These are phyloP conservation scores for Phallus indusiatus DNA, from an alignment of 768 basidiomycete species.

Conservation along the genomic window DNA sequence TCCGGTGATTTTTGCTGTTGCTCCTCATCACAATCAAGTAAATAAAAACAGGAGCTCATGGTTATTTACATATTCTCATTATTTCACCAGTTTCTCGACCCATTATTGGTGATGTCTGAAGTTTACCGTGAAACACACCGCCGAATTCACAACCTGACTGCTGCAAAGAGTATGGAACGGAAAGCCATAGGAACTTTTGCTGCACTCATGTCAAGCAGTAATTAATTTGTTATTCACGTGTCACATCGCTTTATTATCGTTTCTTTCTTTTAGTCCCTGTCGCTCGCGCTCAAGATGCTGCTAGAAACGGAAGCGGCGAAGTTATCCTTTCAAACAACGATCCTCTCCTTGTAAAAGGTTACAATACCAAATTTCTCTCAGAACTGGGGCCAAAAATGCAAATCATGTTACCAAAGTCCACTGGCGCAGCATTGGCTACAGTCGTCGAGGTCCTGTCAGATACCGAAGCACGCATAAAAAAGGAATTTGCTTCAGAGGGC, in stretches of 20 bases:
- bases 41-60: constrained; percentile 12
- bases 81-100: constrained; percentile 74
- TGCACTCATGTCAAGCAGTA: constrained; percentile 81
- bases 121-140: constrained; percentile 78
- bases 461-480: constrained; percentile 73
- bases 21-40: constrained; percentile 89
- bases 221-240: constrained; percentile 19
- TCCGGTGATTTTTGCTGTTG: constrained; percentile 87
- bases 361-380: constrained; percentile 64
- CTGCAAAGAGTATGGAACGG: constrained; percentile 80
- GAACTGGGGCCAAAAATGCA: constrained; percentile 75
- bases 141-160: constrained; percentile 77
- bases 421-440: constrained; percentile 71
- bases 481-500: constrained; percentile 76
- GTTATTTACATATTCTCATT: not conserved
- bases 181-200: constrained; percentile 74
- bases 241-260: constrained; percentile 7
- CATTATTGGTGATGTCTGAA: constrained; percentile 73
- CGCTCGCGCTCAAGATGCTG: constrained; percentile 80
- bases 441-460: constrained; percentile 86
- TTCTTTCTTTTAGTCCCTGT: constrained; percentile 64
- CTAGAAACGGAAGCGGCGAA: constrained; percentile 63
- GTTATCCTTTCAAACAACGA: constrained; percentile 66
- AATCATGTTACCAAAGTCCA: constrained; percentile 74
- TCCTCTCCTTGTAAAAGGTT: constrained; percentile 74